These are phyloP conservation scores for Debaryomyces psychrophilus DNA, from an alignment of 1,139 yeast species.

Conservation along the genomic window DNA sequence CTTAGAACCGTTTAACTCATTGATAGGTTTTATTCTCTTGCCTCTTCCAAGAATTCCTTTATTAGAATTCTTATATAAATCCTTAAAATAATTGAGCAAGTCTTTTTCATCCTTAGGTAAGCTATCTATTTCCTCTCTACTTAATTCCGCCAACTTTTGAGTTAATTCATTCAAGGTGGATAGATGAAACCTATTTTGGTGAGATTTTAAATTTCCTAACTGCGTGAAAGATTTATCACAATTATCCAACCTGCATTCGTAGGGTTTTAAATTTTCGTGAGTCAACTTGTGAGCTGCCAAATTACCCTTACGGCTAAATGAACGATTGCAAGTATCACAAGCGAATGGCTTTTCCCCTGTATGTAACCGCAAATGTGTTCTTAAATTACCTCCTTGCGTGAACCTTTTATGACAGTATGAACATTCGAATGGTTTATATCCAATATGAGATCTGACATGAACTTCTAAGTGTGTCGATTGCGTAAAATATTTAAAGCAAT, in stretches of 20 bases:
- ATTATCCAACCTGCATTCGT: constrained; percentile 73
- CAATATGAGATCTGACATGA: constrained; percentile 77
- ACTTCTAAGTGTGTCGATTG: constrained; percentile 81
- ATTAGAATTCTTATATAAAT: constrained; percentile 81
- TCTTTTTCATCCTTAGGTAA: constrained; percentile 68
- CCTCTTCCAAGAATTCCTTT: constrained; percentile 93
- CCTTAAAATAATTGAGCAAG: constrained; percentile 73
- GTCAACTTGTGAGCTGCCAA: constrained; percentile 83
- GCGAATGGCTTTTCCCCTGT: constrained; percentile 90
- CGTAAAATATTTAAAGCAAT: constrained; percentile 69
- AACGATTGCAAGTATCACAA: constrained; percentile 71
- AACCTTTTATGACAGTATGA: constrained; percentile 77
- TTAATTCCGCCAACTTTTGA: constrained; percentile 60
- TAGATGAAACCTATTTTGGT: constrained; percentile 86
- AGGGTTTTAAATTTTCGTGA: constrained; percentile 80
- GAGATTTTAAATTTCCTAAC: constrained; percentile 89
- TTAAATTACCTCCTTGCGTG: constrained; percentile 89
- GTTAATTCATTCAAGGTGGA: constrained; percentile 70
- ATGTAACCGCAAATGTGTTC: constrained; percentile 85
- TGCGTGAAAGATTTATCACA: constrained; percentile 90
- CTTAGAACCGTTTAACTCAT: not conserved
- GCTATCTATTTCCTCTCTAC: constrained; percentile 47
- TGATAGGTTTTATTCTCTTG: constrained; percentile 35
- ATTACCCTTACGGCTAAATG: constrained; percentile 88
- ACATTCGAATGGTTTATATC: constrained; percentile 80